Evolutionary conservation across 768 basidiomycete species (phyloP), one percentile per base, ranked within the genome.

Genomic region (Russula earlei): DNA sequence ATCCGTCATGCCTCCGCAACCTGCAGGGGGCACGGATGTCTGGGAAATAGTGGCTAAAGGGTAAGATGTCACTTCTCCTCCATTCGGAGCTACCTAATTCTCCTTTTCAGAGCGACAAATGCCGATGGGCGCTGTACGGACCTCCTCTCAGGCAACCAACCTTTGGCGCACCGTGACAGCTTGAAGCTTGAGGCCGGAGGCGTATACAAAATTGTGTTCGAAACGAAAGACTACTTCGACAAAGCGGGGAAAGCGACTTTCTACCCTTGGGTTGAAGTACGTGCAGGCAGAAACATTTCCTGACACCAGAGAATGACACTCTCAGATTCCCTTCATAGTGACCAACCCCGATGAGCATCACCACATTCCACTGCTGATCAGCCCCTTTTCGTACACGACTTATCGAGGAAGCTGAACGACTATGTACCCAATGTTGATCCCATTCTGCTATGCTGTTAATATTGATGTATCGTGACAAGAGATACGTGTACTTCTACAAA

Each of bases 191-290:
- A 71, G 17, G 70, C 78, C 4, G 87, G 87, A 0, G 66, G 67
- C 24, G 70, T 80, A 2, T 96, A 96, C 73, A 95, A 91, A 71
- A 78, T 95, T 62, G 75, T 83, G 17, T 95, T 96, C 75, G 79
- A 83, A 67, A 89, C 87, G 2, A 84, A 84, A 59, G 78, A 82
- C 9, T 94, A 94, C 69, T 94, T 94, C 65, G 80, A 84, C 36
- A 69, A 63, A 24, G 78, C 76, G 0, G 77, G 74, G 17, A 75
- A 81, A 44, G 73, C 79, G 54, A 85, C 85, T 6, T 95, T 96
- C 66, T 95, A 92, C 71, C 93, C 93, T 3, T 84, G 83, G 77
- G 85, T 95, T 6, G 92, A 96, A 78, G 92, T 91, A 63, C 54
- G 74, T 63, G 20, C 43, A 50, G 5, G 17, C 37, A 52, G 27